A percentile compares a stretch with the other conserved stretches of the same genome.
These are phyloP conservation scores for Panellus pusillus DNA, from an alignment of 768 basidiomycete species.

Conservation along the genomic window DNA sequence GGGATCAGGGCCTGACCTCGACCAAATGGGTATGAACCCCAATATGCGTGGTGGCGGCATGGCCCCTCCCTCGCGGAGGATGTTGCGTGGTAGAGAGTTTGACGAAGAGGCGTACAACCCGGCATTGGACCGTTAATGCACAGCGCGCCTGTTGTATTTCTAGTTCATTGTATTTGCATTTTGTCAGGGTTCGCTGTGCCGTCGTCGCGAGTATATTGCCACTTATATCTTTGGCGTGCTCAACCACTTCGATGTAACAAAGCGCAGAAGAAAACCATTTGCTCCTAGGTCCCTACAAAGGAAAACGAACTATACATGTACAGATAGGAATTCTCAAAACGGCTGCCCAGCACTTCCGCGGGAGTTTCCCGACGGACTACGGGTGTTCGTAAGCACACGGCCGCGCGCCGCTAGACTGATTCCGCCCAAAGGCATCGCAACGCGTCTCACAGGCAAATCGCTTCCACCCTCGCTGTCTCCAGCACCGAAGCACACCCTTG, in stretches of 20 bases:
- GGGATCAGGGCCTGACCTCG: slow-evolving; percentile 22
- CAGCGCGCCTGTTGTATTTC: slow-evolving; percentile 15
- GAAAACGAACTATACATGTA: not conserved
- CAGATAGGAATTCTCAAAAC: not conserved
- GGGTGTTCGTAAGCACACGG: slow-evolving; percentile 10
- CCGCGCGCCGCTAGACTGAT: slow-evolving; percentile 19
- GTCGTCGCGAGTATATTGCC: too few relatives aligned
- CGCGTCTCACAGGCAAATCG: slow-evolving; percentile 1
- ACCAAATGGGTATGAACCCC: slow-evolving; percentile 31
- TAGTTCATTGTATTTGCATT: not conserved
- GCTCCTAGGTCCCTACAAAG: not conserved
- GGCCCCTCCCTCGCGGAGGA: slow-evolving; percentile 10
- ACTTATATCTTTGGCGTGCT: too few relatives aligned
- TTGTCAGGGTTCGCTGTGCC: not conserved
- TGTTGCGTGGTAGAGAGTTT: slow-evolving; percentile 13
- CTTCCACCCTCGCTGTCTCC: not conserved
- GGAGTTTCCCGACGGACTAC: not conserved
- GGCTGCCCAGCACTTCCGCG: not conserved
- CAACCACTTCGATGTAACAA: too few relatives aligned
- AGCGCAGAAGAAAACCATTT: too few relatives aligned
- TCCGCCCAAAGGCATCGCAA: slow-evolving; percentile 4
- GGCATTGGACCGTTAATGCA: slow-evolving; percentile 3
- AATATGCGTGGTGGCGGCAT: slow-evolving; percentile 3
- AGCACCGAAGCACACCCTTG: slow-evolving; percentile 4
- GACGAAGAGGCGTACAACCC: slow-evolving; percentile 20